Percentiles rank a stretch among this genome's conserved stretches.
Evolutionary conservation across 2,329 filamentous ascomycete species (phyloP).

Genomic region (Metarhizium humberi): DNA sequence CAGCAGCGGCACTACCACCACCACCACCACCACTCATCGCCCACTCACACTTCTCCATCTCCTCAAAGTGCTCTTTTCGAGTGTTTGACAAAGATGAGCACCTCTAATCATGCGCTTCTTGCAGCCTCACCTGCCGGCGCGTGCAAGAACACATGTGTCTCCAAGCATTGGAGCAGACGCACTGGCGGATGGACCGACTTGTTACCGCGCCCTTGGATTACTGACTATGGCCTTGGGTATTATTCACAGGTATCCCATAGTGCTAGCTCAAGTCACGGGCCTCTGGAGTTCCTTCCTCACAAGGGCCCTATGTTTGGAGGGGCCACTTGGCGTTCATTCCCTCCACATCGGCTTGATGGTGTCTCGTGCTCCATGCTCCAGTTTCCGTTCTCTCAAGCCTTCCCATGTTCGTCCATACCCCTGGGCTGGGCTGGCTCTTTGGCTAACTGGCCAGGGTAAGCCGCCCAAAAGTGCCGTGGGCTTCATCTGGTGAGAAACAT

Average conservation of each 20-base stretch:
- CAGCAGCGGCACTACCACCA: slow-evolving; percentile 2
- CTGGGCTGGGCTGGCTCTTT: background rate
- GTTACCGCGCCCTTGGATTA: background rate
- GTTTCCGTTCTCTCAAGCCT: background rate
- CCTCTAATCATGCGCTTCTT: background rate
- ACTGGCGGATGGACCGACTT: background rate
- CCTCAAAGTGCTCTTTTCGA: background rate
- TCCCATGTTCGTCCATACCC: background rate
- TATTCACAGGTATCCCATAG: background rate
- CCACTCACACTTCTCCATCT: slow-evolving; percentile 2
- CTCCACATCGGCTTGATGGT: background rate
- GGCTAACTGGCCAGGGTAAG: background rate
- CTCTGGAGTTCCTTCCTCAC: background rate
- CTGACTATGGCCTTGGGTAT: background rate
- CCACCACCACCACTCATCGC: slow-evolving; percentile 10
- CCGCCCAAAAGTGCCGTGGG: background rate
- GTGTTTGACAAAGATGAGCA: background rate
- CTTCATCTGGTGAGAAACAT: background rate
- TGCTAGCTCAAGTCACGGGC: background rate
- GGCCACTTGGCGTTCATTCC: background rate
- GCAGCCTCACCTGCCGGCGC: background rate
- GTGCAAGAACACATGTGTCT: background rate
- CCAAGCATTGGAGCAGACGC: background rate
- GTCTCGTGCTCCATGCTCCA: background rate
- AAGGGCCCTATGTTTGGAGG: background rate